Conservation (phyloP, 2,329 filamentous ascomycete species). For the Ophiostoma populinum region DNA sequence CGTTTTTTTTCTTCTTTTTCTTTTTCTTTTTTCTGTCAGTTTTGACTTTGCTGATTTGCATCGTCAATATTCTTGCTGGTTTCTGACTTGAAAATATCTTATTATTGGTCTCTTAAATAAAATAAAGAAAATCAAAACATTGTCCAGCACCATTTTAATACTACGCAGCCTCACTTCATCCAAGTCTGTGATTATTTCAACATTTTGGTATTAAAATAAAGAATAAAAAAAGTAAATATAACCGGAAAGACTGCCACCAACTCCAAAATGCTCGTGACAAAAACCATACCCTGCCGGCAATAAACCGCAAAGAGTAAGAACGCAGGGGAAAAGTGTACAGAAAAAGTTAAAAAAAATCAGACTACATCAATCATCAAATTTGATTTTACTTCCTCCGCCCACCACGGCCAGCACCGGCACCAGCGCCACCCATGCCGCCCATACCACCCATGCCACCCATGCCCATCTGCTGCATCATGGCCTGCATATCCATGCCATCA, state of each 20-base stretch:
- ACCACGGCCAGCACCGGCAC: constrained; percentile 6
- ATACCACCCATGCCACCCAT: constrained; percentile 32
- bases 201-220: background rate
- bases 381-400: constrained; percentile 8
- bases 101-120: background rate
- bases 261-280: constrained; percentile 1
- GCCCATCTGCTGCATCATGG: constrained; percentile 60
- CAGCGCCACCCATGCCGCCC: constrained; percentile 9
- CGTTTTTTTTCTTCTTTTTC: background rate
- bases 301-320: background rate
- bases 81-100: background rate
- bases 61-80: background rate
- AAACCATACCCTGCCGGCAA: background rate
- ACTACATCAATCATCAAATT: background rate
- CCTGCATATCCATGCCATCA: constrained; percentile 58
- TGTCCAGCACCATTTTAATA: background rate
- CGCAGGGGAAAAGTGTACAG: too few relatives aligned
- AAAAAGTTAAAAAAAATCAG: background rate
- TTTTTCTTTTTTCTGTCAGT: background rate
- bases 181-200: too few relatives aligned
- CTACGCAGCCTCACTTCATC: too few relatives aligned
- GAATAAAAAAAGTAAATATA: background rate
- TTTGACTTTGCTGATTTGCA: background rate
- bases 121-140: background rate
- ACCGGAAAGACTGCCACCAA: too few relatives aligned